Conservation (phyloP, 805 yeast genomes). For the Saccharomycopsis sp. region DNA sequence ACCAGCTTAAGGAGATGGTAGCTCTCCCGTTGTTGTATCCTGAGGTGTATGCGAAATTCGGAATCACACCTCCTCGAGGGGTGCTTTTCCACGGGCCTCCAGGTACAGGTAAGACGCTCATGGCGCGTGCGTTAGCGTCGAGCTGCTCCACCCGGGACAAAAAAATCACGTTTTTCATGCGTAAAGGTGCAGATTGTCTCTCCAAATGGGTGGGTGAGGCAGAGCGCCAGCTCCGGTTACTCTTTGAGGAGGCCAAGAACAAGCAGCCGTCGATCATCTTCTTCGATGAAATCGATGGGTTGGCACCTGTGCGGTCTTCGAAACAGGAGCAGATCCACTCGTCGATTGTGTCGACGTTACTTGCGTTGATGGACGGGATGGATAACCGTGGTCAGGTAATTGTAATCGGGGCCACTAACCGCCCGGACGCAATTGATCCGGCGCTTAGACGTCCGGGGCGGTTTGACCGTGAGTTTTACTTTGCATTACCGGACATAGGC, state of each 20-base stretch:
- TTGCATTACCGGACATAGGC: conserved; percentile 80
- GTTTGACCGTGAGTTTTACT: conserved; percentile 93
- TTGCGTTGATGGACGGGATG: conserved; percentile 99
- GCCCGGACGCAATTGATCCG: conserved; percentile 98
- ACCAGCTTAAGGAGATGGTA: conserved; percentile 94
- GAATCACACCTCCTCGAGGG: conserved; percentile 94
- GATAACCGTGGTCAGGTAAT: conserved; percentile 97
- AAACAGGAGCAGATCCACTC: conserved; percentile 99
- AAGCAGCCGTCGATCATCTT: conserved; percentile 95
- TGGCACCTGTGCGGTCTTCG: conserved; percentile 96
- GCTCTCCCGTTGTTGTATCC: conserved; percentile 90
- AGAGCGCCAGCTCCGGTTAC: conserved; percentile 81
- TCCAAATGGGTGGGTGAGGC: conserved; percentile 99
- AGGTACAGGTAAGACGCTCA: conserved; percentile 95
- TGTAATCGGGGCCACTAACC: conserved; percentile 95
- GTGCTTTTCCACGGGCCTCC: conserved; percentile 98
- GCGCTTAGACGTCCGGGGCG: conserved; percentile 96
- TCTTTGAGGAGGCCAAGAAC: conserved; percentile 93
- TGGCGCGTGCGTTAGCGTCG: conserved; percentile 97
- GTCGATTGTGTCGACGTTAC: conserved; percentile 87
- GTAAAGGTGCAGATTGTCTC: conserved; percentile 96
- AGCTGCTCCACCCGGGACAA: conserved; percentile 79
- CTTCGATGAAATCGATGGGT: conserved; percentile 96
- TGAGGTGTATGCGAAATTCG: conserved; percentile 82
- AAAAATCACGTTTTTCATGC: conserved; percentile 93